Evolutionary conservation across 2,329 filamentous ascomycete species (phyloP), one percentile per base, ranked within the genome.

Genomic region (Fusarium denticulatum): DNA sequence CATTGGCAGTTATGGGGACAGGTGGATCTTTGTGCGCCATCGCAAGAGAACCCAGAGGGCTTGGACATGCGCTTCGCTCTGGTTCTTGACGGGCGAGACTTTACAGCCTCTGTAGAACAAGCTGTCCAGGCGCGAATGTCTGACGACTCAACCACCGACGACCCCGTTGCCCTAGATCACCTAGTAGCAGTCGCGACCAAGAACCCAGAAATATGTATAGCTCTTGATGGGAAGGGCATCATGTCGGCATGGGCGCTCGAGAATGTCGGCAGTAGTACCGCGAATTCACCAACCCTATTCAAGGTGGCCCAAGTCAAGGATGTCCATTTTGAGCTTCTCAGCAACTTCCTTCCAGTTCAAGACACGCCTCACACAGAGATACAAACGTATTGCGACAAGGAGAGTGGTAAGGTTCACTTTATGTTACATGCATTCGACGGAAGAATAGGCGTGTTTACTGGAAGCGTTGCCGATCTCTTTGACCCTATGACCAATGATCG

Each of bases 161-260:
- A 92, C 67, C 88, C 72, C 28, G 72, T 94, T 71, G 92, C 93
- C 11, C 85, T 98, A 57, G 92, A 96, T 75, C 94, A 97, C 79
- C 85, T 98, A 10, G 92, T 97, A 47, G 93, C 95, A 74, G 88
- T 98, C 75, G 94, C 94, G 15, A 96, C 96, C 70, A 92, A 92
- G 59, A 93, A 89, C 63, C 94, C 95, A 0, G 96, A 99, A 80
- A 90, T 99, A 6, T 96, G 95, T 74, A 87, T 98, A 30, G 91
- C 96, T 14, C 86, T 97, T 53, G 94, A 98, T 81, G 91, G 92
- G n/a, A 86, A 88, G 53, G 96, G 96, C 3, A 91, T 92, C 73
- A 94, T 98, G 92, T 95, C 94, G 45, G 94, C 94, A 0, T 98
- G 96, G 94, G 96, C 94, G 1, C 84, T 99, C 63, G 95, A 98